phyloP scores from a whole-genome alignment of 768 basidiomycete genomes.

The Amanita subjunquillea region DNA sequence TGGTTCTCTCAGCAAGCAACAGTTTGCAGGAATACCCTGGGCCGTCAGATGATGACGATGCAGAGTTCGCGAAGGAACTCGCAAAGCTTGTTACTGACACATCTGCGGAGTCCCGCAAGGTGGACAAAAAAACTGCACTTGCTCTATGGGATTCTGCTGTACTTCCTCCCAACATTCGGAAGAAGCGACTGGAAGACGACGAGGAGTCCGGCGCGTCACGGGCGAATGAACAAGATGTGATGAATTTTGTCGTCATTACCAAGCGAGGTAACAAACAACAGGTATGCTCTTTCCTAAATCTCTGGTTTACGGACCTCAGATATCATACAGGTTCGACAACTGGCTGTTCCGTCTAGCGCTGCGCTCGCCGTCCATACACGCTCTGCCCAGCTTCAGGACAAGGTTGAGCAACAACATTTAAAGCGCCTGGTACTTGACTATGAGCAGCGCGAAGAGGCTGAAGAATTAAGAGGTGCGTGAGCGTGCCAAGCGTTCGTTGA shows the following conservation, averaged over 20 bases:
- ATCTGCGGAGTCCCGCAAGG: conserved; percentile 71
- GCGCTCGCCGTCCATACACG: conserved; percentile 86
- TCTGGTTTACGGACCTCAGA: not conserved
- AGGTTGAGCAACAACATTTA: conserved; percentile 92
- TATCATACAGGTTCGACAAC: conserved; percentile 35
- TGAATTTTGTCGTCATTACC: conserved; percentile 90
- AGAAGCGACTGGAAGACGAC: conserved; percentile 52
- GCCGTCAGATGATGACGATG: conserved; percentile 82
- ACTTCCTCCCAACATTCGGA: conserved; percentile 52
- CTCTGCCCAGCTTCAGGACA: conserved; percentile 86
- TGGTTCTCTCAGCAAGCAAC: conserved; percentile 51
- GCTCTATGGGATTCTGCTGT: conserved; percentile 87
- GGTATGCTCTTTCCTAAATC: conserved; percentile 31
- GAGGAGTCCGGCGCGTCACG: conserved; percentile 38
- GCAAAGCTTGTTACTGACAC: conserved; percentile 91
- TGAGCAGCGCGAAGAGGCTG: conserved; percentile 81
- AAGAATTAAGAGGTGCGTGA: conserved; percentile 61
- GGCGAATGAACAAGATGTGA: conserved; percentile 32
- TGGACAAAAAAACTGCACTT: conserved; percentile 81
- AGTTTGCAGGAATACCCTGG: conserved; percentile 62
- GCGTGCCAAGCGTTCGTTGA: not conserved
- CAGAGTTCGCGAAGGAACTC: conserved; percentile 90
- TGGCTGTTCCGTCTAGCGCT: conserved; percentile 83
- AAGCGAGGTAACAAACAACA: conserved; percentile 92
- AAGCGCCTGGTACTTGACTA: conserved; percentile 92